These are phyloP conservation scores for Isabelozyma heimii DNA, from an alignment of 805 yeast species.

Conservation along the genomic window DNA sequence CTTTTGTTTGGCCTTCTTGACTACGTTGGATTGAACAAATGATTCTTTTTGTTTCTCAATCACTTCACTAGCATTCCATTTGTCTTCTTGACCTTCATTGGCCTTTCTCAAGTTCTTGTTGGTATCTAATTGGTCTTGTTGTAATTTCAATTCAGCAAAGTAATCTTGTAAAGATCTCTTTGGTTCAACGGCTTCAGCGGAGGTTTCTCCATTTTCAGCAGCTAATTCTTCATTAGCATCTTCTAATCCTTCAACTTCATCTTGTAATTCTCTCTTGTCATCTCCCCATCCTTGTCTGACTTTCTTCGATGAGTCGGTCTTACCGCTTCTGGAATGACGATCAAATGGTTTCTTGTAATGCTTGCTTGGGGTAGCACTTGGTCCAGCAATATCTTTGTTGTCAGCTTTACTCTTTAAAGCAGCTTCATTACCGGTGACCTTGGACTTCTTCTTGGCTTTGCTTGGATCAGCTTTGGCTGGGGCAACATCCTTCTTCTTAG, in stretches of 20 bases:
- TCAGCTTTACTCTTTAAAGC: slow-evolving; percentile 72
- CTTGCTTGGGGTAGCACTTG: slow-evolving; percentile 51
- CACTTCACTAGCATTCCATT: slow-evolving; percentile 51
- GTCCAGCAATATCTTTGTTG: slow-evolving; percentile 67
- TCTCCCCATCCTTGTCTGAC: slow-evolving; percentile 88
- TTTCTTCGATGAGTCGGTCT: slow-evolving; percentile 82
- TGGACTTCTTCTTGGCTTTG: slow-evolving; percentile 71
- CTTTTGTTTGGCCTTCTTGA: slow-evolving; percentile 71
- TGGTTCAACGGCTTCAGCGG: slow-evolving; percentile 41
- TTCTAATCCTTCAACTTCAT: slow-evolving; percentile 49
- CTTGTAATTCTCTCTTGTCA: slow-evolving; percentile 61
- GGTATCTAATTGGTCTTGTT: slow-evolving; percentile 39
- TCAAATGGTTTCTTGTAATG: slow-evolving; percentile 63
- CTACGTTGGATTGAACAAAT: slow-evolving; percentile 56
- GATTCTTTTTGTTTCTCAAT: slow-evolving; percentile 64
- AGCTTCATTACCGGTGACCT: slow-evolving; percentile 83
- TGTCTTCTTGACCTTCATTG: slow-evolving; percentile 57
- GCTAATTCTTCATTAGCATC: slow-evolving; percentile 47
- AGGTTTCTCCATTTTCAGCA: slow-evolving; percentile 45
- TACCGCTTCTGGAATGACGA: slow-evolving; percentile 84
- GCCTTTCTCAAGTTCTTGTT: slow-evolving; percentile 44
- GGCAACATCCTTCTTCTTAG: slow-evolving; percentile 81
- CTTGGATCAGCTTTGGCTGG: slow-evolving; percentile 81
- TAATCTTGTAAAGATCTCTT: slow-evolving; percentile 81
- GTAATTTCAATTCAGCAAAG: slow-evolving; percentile 63